A percentile compares a stretch with the other conserved stretches of the same genome.
phyloP scores from a whole-genome alignment of 179 eudicot genomes.

The Spinacia oleracea region DNA sequence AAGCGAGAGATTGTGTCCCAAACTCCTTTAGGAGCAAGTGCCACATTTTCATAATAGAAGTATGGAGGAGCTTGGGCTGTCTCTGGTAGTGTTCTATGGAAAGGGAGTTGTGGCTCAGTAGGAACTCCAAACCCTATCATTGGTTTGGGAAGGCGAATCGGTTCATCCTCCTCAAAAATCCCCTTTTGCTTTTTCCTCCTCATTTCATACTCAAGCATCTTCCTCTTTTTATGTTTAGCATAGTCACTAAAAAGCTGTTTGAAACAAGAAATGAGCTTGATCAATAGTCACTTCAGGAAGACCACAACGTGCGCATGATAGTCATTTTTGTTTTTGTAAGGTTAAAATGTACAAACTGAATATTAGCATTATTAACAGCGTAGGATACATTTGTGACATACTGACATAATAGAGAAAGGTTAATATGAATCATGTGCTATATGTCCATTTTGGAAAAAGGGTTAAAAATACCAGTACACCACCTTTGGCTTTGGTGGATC shows the following conservation, averaged over 20 bases:
- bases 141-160: constrained; percentile 55
- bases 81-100: constrained; percentile 46
- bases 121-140: constrained; percentile 76
- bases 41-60: constrained; percentile 67
- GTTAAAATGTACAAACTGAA: background rate
- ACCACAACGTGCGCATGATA: background rate
- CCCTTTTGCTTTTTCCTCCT: constrained; percentile 42
- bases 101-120: constrained; percentile 12
- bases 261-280: background rate
- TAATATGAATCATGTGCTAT: background rate
- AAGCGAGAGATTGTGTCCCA: constrained; percentile 61
- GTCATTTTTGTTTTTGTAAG: background rate
- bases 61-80: constrained; percentile 58
- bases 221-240: constrained; percentile 46
- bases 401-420: background rate
- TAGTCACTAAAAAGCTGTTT: constrained; percentile 20
- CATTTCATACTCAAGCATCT: constrained; percentile 30
- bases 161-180: constrained; percentile 33
- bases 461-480: background rate
- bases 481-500: constrained; percentile 41
- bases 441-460: background rate
- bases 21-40: constrained; percentile 61
- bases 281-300: background rate
- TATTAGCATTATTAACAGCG: background rate
- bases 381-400: background rate